Base-by-base conservation (phyloP, 176 grass and related monocot species). In the Paspalum notatum region DNA sequence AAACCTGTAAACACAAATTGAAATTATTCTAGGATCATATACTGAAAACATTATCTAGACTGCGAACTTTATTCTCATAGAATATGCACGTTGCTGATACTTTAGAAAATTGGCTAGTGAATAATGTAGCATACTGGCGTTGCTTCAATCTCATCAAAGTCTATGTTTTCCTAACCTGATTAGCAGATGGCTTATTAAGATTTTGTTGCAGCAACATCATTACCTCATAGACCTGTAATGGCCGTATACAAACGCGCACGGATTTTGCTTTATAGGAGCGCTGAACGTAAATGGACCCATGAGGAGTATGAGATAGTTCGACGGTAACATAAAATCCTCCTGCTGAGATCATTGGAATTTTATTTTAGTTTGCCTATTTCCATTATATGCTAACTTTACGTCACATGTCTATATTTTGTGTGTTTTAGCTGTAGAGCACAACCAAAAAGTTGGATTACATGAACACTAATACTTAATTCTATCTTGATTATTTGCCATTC, bases 301-400 rank as follows among this genome's bases (percentile, higher is more conserved):
- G 85, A 98, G 81, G 95, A 98, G 51, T 81, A 71, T 9, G 87
- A 94, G 24, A 42, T 18, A 15, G 47, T 97, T 72, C 76, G 50
- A 37, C 50, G 46, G 95, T 97, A 83, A 64, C n/a, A 58, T 77
- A 58, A 79, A 43, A 39, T 60, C 46, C 56, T 80, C 22, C 43
- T 48, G 5, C 9, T 73, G 38, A 63, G 6, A 76, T 12, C 17
- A 55, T 52, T 54, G 89, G 44, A 58, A 48, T 32, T 58, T 38
- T 40, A 9, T 18, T 58, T 84, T 61, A 48, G 48, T 62, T 66
- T 74, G 52, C 66, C 13, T 5, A 75, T 73, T n/a, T n/a, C 32
- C 2, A 32, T 32, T 20, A 59, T 59, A 55, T 85, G 17, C 70
- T 37, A 37, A 12, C 7, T 44, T 45, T 47, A 51, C 8, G 37